Conservation (phyloP, 306 rosid species). For the Cucurbita moschata region DNA sequence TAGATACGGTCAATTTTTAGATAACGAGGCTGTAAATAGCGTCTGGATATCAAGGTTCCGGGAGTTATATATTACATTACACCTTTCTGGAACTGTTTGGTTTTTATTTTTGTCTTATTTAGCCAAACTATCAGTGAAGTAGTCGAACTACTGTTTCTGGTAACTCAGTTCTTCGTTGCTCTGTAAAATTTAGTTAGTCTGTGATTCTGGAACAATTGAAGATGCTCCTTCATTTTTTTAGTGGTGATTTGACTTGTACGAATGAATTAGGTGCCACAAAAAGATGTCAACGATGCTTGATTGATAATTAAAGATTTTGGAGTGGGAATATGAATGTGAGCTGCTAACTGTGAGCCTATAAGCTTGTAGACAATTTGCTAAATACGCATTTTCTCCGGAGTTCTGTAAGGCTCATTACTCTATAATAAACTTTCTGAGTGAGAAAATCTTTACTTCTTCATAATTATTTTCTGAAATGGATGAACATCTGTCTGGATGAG, state of each 20-base stretch:
- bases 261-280: not conserved
- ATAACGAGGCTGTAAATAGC: no score
- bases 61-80: not conserved
- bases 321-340: not conserved
- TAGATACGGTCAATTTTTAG: no score
- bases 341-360: not conserved
- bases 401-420: not conserved
- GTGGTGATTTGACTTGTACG: not conserved
- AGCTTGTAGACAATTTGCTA: not conserved
- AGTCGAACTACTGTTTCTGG: not conserved
- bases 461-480: not conserved
- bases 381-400: not conserved
- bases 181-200: not conserved
- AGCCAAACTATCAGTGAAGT: not conserved
- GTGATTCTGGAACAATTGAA: not conserved
- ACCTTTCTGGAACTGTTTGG: not conserved
- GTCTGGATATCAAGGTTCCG: not conserved
- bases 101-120: not conserved
- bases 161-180: not conserved
- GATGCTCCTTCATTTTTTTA: not conserved
- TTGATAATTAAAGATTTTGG: not conserved
- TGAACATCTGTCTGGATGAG: not conserved
- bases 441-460: not conserved
- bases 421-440: not conserved
- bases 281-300: not conserved